These are phyloP conservation scores for Cladosporium sp. DNA, from an alignment of 2,329 filamentous ascomycete genomes.

Conservation along the genomic window DNA sequence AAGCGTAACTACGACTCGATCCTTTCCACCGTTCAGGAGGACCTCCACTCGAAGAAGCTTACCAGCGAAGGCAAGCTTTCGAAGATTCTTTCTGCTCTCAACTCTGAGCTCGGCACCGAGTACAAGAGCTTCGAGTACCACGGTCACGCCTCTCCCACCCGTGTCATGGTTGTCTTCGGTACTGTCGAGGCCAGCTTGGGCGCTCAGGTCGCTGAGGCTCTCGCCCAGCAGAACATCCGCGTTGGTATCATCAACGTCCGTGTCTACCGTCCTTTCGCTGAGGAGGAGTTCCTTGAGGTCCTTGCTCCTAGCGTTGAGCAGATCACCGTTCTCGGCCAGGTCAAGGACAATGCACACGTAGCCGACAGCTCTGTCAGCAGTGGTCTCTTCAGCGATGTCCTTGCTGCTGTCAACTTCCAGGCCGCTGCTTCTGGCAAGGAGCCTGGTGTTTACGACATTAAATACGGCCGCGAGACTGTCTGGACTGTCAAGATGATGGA, in stretches of 20 bases:
- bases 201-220: constrained; percentile 72
- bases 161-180: constrained; percentile 88
- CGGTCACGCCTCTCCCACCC: constrained; percentile 76
- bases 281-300: constrained; percentile 84
- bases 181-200: constrained; percentile 86
- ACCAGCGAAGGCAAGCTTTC: constrained; percentile 72
- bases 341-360: constrained; percentile 70
- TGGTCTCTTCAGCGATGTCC: constrained; percentile 86
- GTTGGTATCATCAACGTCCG: constrained; percentile 89
- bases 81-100: constrained; percentile 72
- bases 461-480: constrained; percentile 75
- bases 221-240: constrained; percentile 71
- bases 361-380: constrained; percentile 76
- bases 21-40: constrained; percentile 59
- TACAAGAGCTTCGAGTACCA: constrained; percentile 94
- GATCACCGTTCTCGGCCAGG: constrained; percentile 86
- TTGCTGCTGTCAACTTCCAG: constrained; percentile 80
- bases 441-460: constrained; percentile 75
- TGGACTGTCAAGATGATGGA: constrained; percentile 61
- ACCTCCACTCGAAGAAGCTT: constrained; percentile 55
- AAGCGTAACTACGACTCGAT: constrained; percentile 69
- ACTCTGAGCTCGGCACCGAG: constrained; percentile 87
- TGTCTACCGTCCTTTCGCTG: constrained; percentile 90
- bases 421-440: constrained; percentile 60
- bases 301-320: constrained; percentile 74